Conservation (phyloP, 2,329 filamentous ascomycete species). For the Didymellaceae sp. region DNA sequence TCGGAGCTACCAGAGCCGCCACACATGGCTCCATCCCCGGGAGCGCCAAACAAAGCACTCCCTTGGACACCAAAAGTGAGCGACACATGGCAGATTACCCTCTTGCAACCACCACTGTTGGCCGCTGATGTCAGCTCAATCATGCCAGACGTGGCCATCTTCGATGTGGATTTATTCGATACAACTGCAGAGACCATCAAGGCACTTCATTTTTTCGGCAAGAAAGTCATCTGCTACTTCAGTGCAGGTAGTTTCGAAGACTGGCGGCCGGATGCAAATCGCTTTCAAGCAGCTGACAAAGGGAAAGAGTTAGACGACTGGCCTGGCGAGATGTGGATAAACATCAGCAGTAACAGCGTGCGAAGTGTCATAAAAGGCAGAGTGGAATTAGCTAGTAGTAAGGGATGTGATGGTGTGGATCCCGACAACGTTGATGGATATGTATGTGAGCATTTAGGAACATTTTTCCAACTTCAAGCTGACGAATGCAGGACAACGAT, state of each 20-base stretch:
- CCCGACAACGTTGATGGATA: background rate
- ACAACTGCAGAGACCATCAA: background rate
- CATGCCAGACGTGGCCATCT: background rate
- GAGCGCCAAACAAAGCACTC: background rate
- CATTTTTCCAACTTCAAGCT: background rate
- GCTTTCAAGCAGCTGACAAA: background rate
- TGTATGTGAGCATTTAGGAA: background rate
- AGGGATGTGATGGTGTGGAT: background rate
- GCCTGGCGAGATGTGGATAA: background rate
- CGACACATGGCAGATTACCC: background rate
- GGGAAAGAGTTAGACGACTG: background rate
- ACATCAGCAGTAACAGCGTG: background rate
- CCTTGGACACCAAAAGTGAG: background rate
- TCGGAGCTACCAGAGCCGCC: background rate
- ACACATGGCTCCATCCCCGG: background rate
- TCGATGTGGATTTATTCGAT: constrained; percentile 1
- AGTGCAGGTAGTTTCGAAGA: background rate
- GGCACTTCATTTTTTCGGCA: background rate
- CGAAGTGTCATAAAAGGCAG: background rate
- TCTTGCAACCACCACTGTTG: background rate
- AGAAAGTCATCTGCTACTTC: constrained; percentile 1
- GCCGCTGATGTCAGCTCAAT: background rate
- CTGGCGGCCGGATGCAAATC: background rate
- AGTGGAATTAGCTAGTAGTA: background rate
- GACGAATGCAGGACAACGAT: background rate